phyloP scores from a whole-genome alignment of 805 yeast species.

The Candida oleophila region DNA sequence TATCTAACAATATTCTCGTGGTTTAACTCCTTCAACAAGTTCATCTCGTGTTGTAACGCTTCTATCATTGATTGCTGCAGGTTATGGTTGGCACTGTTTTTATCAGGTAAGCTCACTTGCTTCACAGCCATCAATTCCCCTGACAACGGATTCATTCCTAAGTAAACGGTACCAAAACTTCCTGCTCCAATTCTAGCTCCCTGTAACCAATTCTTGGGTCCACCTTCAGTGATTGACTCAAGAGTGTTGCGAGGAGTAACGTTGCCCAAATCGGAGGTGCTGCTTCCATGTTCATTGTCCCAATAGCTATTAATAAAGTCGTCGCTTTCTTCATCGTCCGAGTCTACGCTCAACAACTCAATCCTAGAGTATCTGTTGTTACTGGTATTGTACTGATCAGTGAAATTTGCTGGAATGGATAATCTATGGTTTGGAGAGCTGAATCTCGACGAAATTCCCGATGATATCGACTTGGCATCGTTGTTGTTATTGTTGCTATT shows the following conservation, averaged over 20 bases:
- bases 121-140: slow-evolving; percentile 98
- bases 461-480: slow-evolving; percentile 18
- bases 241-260: not conserved
- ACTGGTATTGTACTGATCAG: slow-evolving; percentile 16
- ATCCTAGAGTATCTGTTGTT: slow-evolving; percentile 44
- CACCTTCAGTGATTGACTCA: slow-evolving; percentile 38
- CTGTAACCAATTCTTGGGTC: slow-evolving; percentile 84
- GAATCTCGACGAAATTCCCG: slow-evolving; percentile 10
- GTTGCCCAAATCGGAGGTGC: not conserved
- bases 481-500: slow-evolving; percentile 3
- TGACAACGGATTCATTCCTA: slow-evolving; percentile 87
- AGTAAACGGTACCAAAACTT: slow-evolving; percentile 87
- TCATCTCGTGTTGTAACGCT: slow-evolving; percentile 81
- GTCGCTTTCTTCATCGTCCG: slow-evolving; percentile 31
- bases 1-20: slow-evolving; percentile 94
- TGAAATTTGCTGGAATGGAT: slow-evolving; percentile 30
- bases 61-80: slow-evolving; percentile 58
- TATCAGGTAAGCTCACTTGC: slow-evolving; percentile 72
- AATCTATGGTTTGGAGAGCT: slow-evolving; percentile 16
- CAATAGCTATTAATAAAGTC: slow-evolving; percentile 28
- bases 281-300: not conserved
- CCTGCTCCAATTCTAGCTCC: slow-evolving; percentile 96
- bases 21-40: slow-evolving; percentile 69
- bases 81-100: slow-evolving; percentile 27
- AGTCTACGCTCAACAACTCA: slow-evolving; percentile 44